Conservation (phyloP, 2,329 filamentous ascomycete genomes). For the Raffaelea ambrosiae region DNA sequence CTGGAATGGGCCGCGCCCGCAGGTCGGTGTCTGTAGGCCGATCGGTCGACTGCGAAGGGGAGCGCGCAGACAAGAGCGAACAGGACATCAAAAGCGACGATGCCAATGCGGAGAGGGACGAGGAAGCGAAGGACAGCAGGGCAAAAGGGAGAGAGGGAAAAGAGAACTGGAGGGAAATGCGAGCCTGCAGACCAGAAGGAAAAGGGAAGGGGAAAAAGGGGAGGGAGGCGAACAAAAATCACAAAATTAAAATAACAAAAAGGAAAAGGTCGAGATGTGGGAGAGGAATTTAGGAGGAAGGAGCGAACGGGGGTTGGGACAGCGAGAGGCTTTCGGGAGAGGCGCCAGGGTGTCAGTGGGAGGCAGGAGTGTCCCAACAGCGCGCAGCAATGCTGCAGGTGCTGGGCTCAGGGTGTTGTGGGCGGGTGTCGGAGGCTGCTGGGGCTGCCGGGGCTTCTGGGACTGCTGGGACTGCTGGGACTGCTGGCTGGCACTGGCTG, state of each 20-base stretch:
- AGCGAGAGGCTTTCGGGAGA: neutral
- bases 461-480: neutral
- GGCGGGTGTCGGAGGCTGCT: no score
- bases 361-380: no score
- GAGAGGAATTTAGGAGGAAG: constrained; percentile 9
- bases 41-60: constrained; percentile 12
- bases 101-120: constrained; percentile 1
- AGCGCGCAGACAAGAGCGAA: constrained; percentile 10
- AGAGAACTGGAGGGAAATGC: neutral
- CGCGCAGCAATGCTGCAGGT: no score
- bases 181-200: neutral
- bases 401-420: no score
- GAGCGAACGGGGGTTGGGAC: constrained; percentile 18
- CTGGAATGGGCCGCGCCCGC: constrained; percentile 11
- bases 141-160: constrained; percentile 1
- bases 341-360: neutral
- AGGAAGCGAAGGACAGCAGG: constrained; percentile 1
- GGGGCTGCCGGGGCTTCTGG: neutral
- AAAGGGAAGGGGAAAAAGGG: constrained; percentile 1
- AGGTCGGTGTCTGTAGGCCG: constrained; percentile 12
- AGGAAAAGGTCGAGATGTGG: constrained; percentile 9
- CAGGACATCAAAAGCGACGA: constrained; percentile 11
- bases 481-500: no score
- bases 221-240: neutral
- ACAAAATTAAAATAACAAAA: constrained; percentile 2